These are phyloP conservation scores for Phyllosticta citribraziliensis DNA, from an alignment of 2,329 filamentous ascomycete species.

Conservation along the genomic window DNA sequence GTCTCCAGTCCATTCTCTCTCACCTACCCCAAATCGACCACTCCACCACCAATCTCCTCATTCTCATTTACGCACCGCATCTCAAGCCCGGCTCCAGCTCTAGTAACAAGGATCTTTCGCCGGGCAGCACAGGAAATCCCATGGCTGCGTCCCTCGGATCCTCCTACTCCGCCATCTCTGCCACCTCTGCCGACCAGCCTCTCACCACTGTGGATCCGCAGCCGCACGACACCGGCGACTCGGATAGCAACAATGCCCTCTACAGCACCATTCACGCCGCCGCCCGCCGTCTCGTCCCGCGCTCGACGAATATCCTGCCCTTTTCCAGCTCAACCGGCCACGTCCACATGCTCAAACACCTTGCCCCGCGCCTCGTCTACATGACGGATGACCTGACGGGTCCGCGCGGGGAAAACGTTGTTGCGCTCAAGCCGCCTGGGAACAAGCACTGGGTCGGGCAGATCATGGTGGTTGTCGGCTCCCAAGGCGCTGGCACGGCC, in stretches of 20 bases:
- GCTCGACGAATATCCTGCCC: slow-evolving; percentile 76
- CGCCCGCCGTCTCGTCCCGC: slow-evolving; percentile 68
- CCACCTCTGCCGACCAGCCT: slow-evolving; percentile 53
- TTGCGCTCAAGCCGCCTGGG: slow-evolving; percentile 40
- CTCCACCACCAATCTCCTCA: slow-evolving; percentile 65
- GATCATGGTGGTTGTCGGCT: slow-evolving; percentile 50
- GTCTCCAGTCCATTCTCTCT: slow-evolving; percentile 57
- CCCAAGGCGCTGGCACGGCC: slow-evolving; percentile 32
- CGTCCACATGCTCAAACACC: slow-evolving; percentile 74
- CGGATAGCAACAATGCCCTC: slow-evolving; percentile 35
- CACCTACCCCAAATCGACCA: slow-evolving; percentile 74
- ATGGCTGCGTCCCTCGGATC: slow-evolving; percentile 56
- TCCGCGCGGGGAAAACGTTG: slow-evolving; percentile 60
- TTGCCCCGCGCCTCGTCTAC: slow-evolving; percentile 79
- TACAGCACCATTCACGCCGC: slow-evolving; percentile 76
- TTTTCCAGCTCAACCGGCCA: slow-evolving; percentile 79
- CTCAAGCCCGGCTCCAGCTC: slow-evolving; percentile 44
- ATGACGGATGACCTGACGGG: slow-evolving; percentile 78
- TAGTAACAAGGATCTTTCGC: slow-evolving; percentile 32
- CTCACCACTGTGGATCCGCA: slow-evolving; percentile 31
- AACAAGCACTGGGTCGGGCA: slow-evolving; percentile 50
- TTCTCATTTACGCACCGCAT: slow-evolving; percentile 80
- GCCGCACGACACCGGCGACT: slow-evolving; percentile 32
- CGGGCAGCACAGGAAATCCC: slow-evolving; percentile 18
- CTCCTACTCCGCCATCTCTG: slow-evolving; percentile 77